Percentiles rank a stretch among this genome's conserved stretches.
phyloP scores from a whole-genome alignment of 352 stramenopile species.

The Halophytophthora batemanensis region DNA sequence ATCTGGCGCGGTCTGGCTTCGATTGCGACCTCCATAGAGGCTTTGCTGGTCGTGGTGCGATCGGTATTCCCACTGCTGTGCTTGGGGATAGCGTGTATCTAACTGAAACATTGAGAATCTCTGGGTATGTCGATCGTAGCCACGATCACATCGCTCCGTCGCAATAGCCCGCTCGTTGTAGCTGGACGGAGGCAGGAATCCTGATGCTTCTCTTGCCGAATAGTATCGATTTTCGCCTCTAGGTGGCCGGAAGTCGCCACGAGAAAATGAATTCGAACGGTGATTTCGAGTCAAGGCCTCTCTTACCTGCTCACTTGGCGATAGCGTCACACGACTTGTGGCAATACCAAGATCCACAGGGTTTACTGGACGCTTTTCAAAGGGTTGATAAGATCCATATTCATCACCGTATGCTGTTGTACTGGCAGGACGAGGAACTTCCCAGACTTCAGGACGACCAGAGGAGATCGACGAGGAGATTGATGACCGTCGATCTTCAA shows the following conservation, averaged over 20 bases:
- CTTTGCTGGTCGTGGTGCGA: slow-evolving; percentile 6
- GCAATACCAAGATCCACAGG: slow-evolving; percentile 8
- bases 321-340: slow-evolving; percentile 31
- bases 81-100: slow-evolving; percentile 10
- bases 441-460: slow-evolving; percentile 13
- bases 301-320: slow-evolving; percentile 53
- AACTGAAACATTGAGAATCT: slow-evolving; percentile 7
- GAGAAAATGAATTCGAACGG: slow-evolving; percentile 21
- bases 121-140: slow-evolving; percentile 15
- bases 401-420: slow-evolving; percentile 4
- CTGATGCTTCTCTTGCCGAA: slow-evolving; percentile 33
- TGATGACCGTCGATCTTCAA: slow-evolving; percentile 18
- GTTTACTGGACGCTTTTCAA: slow-evolving; percentile 14
- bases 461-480: slow-evolving; percentile 9
- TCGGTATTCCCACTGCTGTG: slow-evolving; percentile 13
- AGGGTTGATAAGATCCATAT: slow-evolving; percentile 9
- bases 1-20: slow-evolving; percentile 9
- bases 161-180: slow-evolving; percentile 23
- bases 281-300: slow-evolving; percentile 44
- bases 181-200: slow-evolving; percentile 13
- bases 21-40: slow-evolving; percentile 11
- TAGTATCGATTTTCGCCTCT: slow-evolving; percentile 16
- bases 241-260: slow-evolving; percentile 2
- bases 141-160: slow-evolving; percentile 37
- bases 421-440: slow-evolving; percentile 3